Evolutionary conservation across 305 asterid species (phyloP).

Genomic region (Solanum hybrid): DNA sequence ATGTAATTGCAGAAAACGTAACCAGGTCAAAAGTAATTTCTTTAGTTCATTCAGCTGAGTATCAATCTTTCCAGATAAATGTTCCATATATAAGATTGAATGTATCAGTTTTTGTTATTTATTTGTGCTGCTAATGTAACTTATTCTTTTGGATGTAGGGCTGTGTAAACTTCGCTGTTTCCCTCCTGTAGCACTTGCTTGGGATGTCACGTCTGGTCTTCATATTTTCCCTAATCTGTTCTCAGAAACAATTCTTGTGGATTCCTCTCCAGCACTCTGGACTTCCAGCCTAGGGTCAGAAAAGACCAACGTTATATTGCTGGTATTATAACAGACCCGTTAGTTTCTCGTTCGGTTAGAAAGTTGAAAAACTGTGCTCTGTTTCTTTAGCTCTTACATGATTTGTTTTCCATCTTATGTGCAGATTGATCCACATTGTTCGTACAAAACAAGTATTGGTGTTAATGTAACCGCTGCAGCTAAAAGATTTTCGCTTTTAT

Average conservation of each 20-base stretch:
- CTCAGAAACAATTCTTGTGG: constrained; percentile 79
- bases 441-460: constrained; percentile 61
- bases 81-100: not conserved
- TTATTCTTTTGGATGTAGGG: constrained; percentile 38
- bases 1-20: not conserved
- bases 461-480: constrained; percentile 63
- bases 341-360: not conserved
- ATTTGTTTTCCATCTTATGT: constrained; percentile 11
- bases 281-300: constrained; percentile 62
- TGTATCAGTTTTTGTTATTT: not conserved
- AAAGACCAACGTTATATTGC: constrained; percentile 56
- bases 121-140: constrained; percentile 6
- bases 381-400: not conserved
- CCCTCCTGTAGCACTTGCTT: constrained; percentile 97
- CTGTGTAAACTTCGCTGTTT: constrained; percentile 92
- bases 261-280: constrained; percentile 93
- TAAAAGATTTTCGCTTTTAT: constrained; percentile 83
- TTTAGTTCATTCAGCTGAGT: not conserved
- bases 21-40: not conserved
- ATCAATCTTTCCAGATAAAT: not conserved
- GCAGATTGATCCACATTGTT: constrained; percentile 99
- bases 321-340: constrained; percentile 35
- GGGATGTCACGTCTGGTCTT: constrained; percentile 93
- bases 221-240: constrained; percentile 82
- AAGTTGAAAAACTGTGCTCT: not conserved